Base-by-base conservation (phyloP, 2,329 filamentous ascomycete species). In the Penicillium digitatum region DNA sequence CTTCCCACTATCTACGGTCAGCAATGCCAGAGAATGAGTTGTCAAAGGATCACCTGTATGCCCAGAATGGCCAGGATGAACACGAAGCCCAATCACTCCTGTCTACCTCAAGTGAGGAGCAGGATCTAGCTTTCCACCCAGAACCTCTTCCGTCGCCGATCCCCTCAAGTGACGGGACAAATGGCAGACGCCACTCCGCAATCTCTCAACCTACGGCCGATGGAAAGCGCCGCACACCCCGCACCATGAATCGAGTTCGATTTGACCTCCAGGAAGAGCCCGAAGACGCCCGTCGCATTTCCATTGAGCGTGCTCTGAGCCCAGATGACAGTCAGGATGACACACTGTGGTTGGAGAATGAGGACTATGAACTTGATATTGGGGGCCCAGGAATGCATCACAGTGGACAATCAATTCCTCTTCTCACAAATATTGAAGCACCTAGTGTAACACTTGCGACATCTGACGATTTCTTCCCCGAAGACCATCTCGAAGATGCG, bases 391-490 rank as follows among this genome's bases (percentile, higher is more conserved):
- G 69, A 51, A 65, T 74, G 49, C 72, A 77, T 45, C 70, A 74
- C 47, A 68, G 66, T 51, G 77, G 77, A 24, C 82, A 84, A 62
- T 72, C 80, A 56, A 77, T 83, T 55, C 90, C 90, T 52, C 81
- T 95, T 49, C 80, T 96, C 59, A 94, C 89, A 8, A 85, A 86
- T 59, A 90, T 95, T 60, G 88, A 94, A 73, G 89, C 89, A 0
- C 91, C 92, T 1, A 88, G 87, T 58, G 81, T 88, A 44, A 86
- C 89, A 11, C 76, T 95, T 45, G 89, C 80, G 76, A 87, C 74
- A 62, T 78, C 78, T 26, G 80, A 83, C 3, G 74, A 81, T 55
- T 80, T 83, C 63, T 76, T 80, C 52, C 78, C 81, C 0, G 81
- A 84, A 62, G 81, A 86, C 48, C 74, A 83, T 56, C 69, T 86